A percentile compares a stretch with the other conserved stretches of the same genome.
Evolutionary conservation across 1,284 basidiomycete species (phyloP).

Genomic region (Ustilago crameri): DNA sequence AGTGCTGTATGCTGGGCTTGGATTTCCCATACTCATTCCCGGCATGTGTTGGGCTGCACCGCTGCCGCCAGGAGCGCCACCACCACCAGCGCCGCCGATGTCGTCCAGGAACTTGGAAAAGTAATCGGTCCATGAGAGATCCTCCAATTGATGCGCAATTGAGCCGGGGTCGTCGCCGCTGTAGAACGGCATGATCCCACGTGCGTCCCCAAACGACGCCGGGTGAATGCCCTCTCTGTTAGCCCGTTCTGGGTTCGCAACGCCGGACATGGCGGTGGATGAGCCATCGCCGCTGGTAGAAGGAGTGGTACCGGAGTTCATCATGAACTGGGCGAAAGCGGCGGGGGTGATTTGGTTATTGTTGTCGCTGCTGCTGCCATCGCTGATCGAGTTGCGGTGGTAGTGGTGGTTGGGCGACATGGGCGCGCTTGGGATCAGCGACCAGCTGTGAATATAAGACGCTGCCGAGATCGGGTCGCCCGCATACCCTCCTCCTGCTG

Average conservation of each 20-base stretch:
- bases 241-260: constrained; percentile 1
- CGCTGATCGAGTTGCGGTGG: constrained; percentile 33
- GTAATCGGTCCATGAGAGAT: constrained; percentile 51
- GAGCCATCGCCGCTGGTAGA: background rate
- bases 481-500: background rate
- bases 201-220: constrained; percentile 44
- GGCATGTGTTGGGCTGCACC: constrained; percentile 9
- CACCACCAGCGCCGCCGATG: constrained; percentile 24
- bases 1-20: constrained; percentile 1
- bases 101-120: constrained; percentile 49
- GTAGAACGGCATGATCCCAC: constrained; percentile 45
- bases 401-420: constrained; percentile 42
- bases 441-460: constrained; percentile 49
- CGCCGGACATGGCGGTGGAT: background rate
- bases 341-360: constrained; percentile 32
- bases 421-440: constrained; percentile 46
- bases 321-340: constrained; percentile 37
- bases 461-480: constrained; percentile 40
- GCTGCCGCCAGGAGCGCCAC: constrained; percentile 7
- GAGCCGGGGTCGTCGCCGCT: constrained; percentile 35
- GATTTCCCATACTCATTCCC: background rate
- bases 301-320: constrained; percentile 11
- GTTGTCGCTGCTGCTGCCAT: constrained; percentile 16
- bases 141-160: constrained; percentile 40
- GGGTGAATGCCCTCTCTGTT: constrained; percentile 20